Evolutionary conservation across 495 filamentous ascomycete genomes (phyloP).

Genomic region (Penicillium simplicissimum): DNA sequence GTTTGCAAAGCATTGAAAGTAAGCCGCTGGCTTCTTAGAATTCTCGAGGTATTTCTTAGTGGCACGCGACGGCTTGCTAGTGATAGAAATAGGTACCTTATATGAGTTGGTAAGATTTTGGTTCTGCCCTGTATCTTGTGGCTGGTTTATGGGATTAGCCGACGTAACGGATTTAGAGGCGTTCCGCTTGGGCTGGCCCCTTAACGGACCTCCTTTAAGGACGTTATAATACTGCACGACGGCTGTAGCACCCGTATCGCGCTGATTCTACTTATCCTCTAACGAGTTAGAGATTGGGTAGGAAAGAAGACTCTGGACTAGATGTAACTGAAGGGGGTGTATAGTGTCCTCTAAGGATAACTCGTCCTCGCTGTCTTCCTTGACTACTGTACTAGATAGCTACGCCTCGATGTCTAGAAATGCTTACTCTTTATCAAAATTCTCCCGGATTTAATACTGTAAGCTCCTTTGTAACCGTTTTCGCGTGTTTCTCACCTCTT

Average conservation of each 20-base stretch:
- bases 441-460: slow-evolving; percentile 3
- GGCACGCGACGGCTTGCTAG: neutral
- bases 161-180: slow-evolving; percentile 1
- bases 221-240: neutral
- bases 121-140: neutral
- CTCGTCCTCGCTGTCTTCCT: slow-evolving; percentile 7
- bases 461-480: slow-evolving; percentile 13
- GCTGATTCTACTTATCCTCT: slow-evolving; percentile 19
- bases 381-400: slow-evolving; percentile 7
- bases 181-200: slow-evolving; percentile 13
- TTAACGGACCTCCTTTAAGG: neutral
- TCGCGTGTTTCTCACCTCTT: slow-evolving; percentile 15
- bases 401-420: slow-evolving; percentile 17
- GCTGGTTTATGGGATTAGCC: neutral
- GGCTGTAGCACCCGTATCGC: too few species aligned
- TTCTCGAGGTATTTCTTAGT: slow-evolving; percentile 1
- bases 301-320: slow-evolving; percentile 16
- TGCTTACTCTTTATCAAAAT: slow-evolving; percentile 17
- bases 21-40: neutral
- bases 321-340: slow-evolving; percentile 10
- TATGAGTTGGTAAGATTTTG: neutral
- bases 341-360: slow-evolving; percentile 16
- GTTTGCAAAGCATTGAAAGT: slow-evolving; percentile 1
- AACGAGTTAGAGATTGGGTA: slow-evolving; percentile 19
- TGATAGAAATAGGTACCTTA: neutral